These are phyloP conservation scores for Pleurotus salmoneostramineus DNA, from an alignment of 768 basidiomycete genomes.

Conservation along the genomic window DNA sequence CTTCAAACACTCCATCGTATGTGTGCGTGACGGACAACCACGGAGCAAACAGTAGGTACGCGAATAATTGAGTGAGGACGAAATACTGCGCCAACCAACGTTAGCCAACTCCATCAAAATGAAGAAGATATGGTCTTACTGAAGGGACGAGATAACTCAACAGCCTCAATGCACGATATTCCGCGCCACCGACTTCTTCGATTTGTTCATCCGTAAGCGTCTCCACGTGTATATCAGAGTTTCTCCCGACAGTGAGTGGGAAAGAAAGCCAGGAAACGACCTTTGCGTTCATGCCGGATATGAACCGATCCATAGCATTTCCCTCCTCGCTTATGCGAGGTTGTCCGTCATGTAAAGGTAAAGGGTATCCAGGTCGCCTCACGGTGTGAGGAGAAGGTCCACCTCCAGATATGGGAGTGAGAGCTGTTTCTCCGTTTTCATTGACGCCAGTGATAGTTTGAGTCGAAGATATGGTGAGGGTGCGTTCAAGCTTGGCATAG, in stretches of 20 bases:
- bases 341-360: no score
- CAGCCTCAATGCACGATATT: conserved; percentile 60
- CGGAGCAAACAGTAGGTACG: conserved; percentile 56
- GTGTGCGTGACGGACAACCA: conserved; percentile 46
- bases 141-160: conserved; percentile 45
- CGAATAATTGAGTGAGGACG: conserved; percentile 49
- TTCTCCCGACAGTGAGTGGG: conserved; percentile 51
- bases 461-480: conserved; percentile 47
- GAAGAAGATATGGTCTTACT: conserved; percentile 23
- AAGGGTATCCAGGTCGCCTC: no score
- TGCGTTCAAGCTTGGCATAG: conserved; percentile 39
- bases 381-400: no score
- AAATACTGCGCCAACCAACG: conserved; percentile 49
- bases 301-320: not conserved
- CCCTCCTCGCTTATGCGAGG: not conserved
- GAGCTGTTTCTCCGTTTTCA: not conserved
- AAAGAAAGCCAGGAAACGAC: conserved; percentile 34
- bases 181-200: conserved; percentile 75
- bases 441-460: conserved; percentile 30
- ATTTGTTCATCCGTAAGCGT: conserved; percentile 63
- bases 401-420: not conserved
- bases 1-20: conserved; percentile 45
- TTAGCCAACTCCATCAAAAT: not conserved
- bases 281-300: conserved; percentile 1
- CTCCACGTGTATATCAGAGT: conserved; percentile 52